Base-by-base conservation (phyloP, 1,139 yeast genomes). In the Magnusiomyces suaveolens region DNA sequence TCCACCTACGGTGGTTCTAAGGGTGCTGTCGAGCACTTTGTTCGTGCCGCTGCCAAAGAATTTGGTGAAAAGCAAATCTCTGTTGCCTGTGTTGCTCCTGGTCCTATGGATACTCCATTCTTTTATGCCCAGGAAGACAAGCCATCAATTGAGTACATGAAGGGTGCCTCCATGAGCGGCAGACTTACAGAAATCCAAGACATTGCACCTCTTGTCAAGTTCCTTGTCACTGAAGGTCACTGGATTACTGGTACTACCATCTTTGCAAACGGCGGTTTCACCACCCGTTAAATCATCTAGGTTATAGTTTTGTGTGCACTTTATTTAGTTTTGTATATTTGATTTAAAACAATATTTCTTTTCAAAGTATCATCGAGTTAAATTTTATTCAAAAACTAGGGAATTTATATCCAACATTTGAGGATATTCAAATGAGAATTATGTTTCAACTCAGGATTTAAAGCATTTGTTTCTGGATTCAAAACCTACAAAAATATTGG, bases 171-270 rank as follows among this genome's bases (percentile, higher is more conserved):
- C 29, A 62, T 76, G 53, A 72, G 72, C 54, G 70, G 73, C 53
- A 72, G 83, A 68, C 74, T 82, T 60, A 82, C 87, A 41, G 74
- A 80, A 63, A 72, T 77, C 56, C 70, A 72, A 54, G 87, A 83
- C 62, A 81, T 83, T 66, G 84, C 80, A 52, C 87, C 87, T 58
- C 78, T 81, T 55, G 66, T 82, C 57, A 70, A 77, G 60, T 81
- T 82, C 66, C 73, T 82, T 66, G 84, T 74, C 29, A 78, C 83
- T 54, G 84, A 81, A 61, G 87, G 87, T 57, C 74, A 74, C 63
- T 83, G 87, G 86, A 77, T 82, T 66, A 81, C 82, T 50, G 87
- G 87, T 54, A 87, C 82, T 69, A 82, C 84, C 61, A 72, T 82
- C 58, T 82, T 74, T 62, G 82, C 83, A 56, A 74, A 76, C 55